Conservation (phyloP, 352 stramenopile genomes). For the Thalassiosira exigua region DNA sequence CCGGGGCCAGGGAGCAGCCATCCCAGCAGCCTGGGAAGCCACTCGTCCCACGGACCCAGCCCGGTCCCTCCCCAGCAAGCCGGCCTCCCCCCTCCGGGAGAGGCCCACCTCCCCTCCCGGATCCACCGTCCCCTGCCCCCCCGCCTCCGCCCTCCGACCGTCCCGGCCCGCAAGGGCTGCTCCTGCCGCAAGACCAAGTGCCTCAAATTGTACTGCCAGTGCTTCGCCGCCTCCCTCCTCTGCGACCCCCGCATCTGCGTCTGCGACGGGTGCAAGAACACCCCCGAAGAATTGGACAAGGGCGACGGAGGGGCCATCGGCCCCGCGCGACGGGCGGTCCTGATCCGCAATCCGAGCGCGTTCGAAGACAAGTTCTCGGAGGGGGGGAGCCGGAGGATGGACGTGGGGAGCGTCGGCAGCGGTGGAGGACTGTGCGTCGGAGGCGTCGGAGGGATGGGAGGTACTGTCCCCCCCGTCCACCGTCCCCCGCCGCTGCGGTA, state of each 20-base stretch:
- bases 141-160: no score
- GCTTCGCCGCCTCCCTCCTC: slow-evolving; percentile 91
- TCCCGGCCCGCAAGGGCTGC: slow-evolving; percentile 81
- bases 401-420: not conserved
- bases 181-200: slow-evolving; percentile 98
- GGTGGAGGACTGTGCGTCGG: not conserved
- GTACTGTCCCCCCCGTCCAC: not conserved
- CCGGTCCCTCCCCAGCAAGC: no score
- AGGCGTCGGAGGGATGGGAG: not conserved
- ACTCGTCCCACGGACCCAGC: no score
- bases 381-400: not conserved
- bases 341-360: slow-evolving; percentile 94
- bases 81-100: not conserved
- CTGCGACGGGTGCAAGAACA: slow-evolving; percentile 93
- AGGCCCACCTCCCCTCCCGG: not conserved
- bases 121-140: no score
- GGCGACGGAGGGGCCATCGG: slow-evolving; percentile 58
- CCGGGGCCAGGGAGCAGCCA: no score
- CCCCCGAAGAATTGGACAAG: slow-evolving; percentile 61
- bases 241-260: slow-evolving; percentile 90
- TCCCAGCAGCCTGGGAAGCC: no score
- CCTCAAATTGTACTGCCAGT: slow-evolving; percentile 97
- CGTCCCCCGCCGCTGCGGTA: slow-evolving; percentile 10
- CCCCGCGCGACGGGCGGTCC: slow-evolving; percentile 84
- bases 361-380: slow-evolving; percentile 93